These are phyloP conservation scores for Prunella vulgaris DNA, from an alignment of 257 asterid species.

Conservation along the genomic window DNA sequence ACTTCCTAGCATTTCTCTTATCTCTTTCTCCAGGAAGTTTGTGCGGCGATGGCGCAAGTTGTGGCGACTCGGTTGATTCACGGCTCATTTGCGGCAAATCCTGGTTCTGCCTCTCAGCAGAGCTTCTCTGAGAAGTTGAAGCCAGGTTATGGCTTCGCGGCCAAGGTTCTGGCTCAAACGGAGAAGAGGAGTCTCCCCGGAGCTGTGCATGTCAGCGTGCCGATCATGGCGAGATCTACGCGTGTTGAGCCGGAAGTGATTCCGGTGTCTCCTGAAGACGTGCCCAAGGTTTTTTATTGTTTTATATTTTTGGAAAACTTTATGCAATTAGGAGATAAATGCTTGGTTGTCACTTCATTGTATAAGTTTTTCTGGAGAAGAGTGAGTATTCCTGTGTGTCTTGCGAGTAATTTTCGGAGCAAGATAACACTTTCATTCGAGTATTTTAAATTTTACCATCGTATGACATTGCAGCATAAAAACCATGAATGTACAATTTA, in stretches of 20 bases:
- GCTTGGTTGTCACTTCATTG: constrained; percentile 5
- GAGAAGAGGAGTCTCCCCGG: constrained; percentile 35
- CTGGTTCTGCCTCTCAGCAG: constrained; percentile 44
- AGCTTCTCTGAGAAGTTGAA: constrained; percentile 52
- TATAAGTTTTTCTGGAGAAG: not conserved
- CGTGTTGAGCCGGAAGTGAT: constrained; percentile 36
- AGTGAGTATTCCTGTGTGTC: not conserved
- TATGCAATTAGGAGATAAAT: not conserved
- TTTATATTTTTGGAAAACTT: not conserved
- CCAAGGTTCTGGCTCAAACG: constrained; percentile 39
- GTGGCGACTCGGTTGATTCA: constrained; percentile 74
- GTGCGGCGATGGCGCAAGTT: constrained; percentile 61
- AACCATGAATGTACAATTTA: not conserved
- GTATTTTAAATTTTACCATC: not conserved
- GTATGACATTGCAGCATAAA: not conserved
- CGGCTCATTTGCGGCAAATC: constrained; percentile 42
- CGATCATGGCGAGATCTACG: constrained; percentile 50
- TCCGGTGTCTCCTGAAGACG: constrained; percentile 62
- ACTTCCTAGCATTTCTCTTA: not conserved
- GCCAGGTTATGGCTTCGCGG: constrained; percentile 46
- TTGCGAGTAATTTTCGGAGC: not conserved
- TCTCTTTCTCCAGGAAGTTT: not conserved
- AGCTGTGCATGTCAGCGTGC: constrained; percentile 37
- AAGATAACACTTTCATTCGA: not conserved
- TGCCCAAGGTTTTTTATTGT: constrained; percentile 38